Conservation (phyloP, 2,329 filamentous ascomycete species). For the Aspergillus novofumigatus region DNA sequence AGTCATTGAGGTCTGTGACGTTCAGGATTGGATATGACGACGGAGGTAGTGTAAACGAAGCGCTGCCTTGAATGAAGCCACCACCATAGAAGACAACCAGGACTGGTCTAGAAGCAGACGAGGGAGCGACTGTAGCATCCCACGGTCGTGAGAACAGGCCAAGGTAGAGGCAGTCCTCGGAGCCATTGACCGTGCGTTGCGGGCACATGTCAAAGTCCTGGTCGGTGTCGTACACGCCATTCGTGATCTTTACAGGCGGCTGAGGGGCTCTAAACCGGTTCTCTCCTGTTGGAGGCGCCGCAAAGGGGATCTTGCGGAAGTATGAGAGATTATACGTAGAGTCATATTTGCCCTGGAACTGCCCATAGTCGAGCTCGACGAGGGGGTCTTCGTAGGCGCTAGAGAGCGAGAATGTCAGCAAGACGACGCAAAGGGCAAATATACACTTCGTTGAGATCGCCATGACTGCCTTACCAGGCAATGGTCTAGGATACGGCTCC, state of each 20-base stretch:
- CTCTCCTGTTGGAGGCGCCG: constrained; percentile 52
- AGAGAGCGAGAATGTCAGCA: constrained; percentile 7
- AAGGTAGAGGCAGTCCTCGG: constrained; percentile 60
- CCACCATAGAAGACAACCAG: constrained; percentile 60
- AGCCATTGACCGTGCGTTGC: constrained; percentile 53
- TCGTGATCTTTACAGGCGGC: constrained; percentile 46
- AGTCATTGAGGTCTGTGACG: constrained; percentile 48
- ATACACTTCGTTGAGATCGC: constrained; percentile 3
- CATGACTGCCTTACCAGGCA: constrained; percentile 8
- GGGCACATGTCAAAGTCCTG: constrained; percentile 56
- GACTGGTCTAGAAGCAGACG: constrained; percentile 48
- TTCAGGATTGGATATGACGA: constrained; percentile 57
- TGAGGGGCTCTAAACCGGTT: constrained; percentile 61
- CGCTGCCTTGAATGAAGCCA: constrained; percentile 57
- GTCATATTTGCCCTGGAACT: constrained; percentile 52
- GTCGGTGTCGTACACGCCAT: constrained; percentile 53
- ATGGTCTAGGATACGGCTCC: background rate
- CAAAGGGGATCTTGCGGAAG: constrained; percentile 60
- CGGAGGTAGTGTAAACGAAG: constrained; percentile 53
- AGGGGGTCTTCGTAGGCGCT: constrained; percentile 30
- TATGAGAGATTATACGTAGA: constrained; percentile 54
- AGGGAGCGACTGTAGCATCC: constrained; percentile 24
- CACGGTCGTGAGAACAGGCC: constrained; percentile 59
- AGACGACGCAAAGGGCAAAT: background rate
- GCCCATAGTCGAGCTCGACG: constrained; percentile 46